Evolutionary conservation across 257 asterid genomes (phyloP).

Genomic region (Penstemon eatonii): DNA sequence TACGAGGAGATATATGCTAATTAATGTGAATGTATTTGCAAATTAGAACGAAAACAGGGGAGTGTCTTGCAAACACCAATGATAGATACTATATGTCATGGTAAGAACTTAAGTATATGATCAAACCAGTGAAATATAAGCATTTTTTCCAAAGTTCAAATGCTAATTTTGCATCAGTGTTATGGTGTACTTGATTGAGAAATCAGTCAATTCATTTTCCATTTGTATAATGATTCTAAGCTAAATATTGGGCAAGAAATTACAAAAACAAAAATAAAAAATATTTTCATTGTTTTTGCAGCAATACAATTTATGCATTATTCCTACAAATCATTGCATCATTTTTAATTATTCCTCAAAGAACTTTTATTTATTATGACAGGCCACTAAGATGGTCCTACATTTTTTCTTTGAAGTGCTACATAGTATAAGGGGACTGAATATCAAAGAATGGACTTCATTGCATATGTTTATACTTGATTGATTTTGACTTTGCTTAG

Average conservation of each 20-base stretch:
- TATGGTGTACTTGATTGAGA: background rate
- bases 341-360: conserved; percentile 15
- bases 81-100: no score
- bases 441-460: conserved; percentile 20
- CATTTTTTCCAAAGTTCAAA: background rate
- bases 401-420: conserved; percentile 8
- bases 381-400: conserved; percentile 43
- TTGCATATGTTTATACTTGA: conserved; percentile 1
- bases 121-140: background rate
- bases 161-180: background rate
- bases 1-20: background rate
- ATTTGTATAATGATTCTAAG: no score
- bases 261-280: no score
- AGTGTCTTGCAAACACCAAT: no score
- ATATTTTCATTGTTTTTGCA: background rate
- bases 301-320: conserved; percentile 30
- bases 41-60: no score
- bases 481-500: conserved; percentile 23
- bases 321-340: conserved; percentile 22
- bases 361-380: conserved; percentile 31
- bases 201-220: no score
- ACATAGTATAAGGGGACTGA: conserved; percentile 9
- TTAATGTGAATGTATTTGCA: no score
- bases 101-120: no score
- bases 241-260: background rate